Evolutionary conservation across 78 protist genomes (phyloP), one percentile per base, ranked within the genome.

Genomic region (Dictyostelium intermedium): DNA sequence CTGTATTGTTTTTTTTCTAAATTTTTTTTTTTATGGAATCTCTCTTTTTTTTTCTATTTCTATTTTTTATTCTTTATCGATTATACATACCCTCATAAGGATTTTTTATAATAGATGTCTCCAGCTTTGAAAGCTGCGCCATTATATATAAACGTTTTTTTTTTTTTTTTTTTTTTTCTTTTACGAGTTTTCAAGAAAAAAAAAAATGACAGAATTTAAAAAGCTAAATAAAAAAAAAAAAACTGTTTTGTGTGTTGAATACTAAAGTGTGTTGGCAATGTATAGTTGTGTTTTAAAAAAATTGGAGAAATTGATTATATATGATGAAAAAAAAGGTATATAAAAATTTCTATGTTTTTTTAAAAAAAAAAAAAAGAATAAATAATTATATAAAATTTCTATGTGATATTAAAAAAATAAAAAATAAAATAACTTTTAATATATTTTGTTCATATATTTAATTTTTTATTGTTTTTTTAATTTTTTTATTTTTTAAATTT

Each of bases 111-210:
- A 87, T 82, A 25, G 70, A 69, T 37, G 77, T 63, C 23, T 87
- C 82, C 82, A 70, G 81, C 91, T 63, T 63, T 69, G 94, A 63
- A 80, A 76, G 72, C 82, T 89, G 94, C 23, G 84, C 94, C 87
- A 89, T 81, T 35, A 78, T 56, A 77, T 30, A 23, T 77, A 39
- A 39, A 77, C 8, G 1, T 73, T 1, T 30, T 73, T 34, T 35
- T 43, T 39, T 41, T 41, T 76, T 20, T 18, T 76, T 39, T n/a
- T 76, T 14, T 76, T 25, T 77, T 41, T 77, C 43, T 77, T 81
- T 14, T 45, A 3, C n/a, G n/a, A n/a, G n/a, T 45, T 9, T 79
- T 35, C 11, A 13, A 78, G 23, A 2, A 45, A 39, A 39, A 79
- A 79, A 79, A 45, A 39, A 39, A 79, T 9, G 7, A 45, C 9